These are phyloP conservation scores for Colletotrichum musicola DNA, from an alignment of 2,329 filamentous ascomycete species.

Conservation along the genomic window DNA sequence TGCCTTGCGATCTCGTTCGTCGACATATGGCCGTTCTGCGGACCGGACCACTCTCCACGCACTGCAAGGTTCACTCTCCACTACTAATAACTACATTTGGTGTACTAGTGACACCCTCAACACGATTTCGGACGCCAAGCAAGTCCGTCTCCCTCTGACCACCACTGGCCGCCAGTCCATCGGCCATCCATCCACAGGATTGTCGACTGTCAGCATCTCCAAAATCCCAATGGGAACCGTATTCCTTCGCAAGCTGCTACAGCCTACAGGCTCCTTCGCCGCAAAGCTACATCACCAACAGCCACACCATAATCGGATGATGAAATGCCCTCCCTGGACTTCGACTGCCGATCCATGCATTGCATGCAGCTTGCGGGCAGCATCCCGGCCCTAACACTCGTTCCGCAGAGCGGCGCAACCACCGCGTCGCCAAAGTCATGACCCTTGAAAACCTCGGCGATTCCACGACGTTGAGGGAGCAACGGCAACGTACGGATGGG, in stretches of 20 bases:
- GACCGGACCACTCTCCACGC: too few relatives aligned
- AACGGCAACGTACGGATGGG: conserved; percentile 6
- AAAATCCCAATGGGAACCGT: neutral
- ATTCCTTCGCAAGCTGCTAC: neutral
- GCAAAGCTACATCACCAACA: neutral
- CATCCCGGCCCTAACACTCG: conserved; percentile 21
- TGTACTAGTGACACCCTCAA: too few relatives aligned
- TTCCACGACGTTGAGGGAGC: conserved; percentile 33
- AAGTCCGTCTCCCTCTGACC: too few relatives aligned
- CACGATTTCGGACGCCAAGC: too few relatives aligned
- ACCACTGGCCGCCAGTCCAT: neutral
- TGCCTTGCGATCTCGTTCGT: neutral
- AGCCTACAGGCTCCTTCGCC: conserved; percentile 1
- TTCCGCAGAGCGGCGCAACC: conserved; percentile 16
- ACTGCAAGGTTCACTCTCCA: too few relatives aligned
- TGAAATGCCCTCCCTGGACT: conserved; percentile 11
- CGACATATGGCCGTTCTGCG: neutral
- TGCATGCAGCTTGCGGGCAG: conserved; percentile 26
- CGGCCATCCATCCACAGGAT: neutral
- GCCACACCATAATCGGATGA: neutral
- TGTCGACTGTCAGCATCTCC: conserved; percentile 12
- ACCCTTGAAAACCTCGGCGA: conserved; percentile 24
- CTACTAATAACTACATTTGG: too few relatives aligned
- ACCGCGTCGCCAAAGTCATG: conserved; percentile 17
- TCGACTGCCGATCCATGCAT: conserved; percentile 30